Base-by-base conservation (phyloP, 192 early-diverging fungal genomes). In the Coemansia sp. region DNA sequence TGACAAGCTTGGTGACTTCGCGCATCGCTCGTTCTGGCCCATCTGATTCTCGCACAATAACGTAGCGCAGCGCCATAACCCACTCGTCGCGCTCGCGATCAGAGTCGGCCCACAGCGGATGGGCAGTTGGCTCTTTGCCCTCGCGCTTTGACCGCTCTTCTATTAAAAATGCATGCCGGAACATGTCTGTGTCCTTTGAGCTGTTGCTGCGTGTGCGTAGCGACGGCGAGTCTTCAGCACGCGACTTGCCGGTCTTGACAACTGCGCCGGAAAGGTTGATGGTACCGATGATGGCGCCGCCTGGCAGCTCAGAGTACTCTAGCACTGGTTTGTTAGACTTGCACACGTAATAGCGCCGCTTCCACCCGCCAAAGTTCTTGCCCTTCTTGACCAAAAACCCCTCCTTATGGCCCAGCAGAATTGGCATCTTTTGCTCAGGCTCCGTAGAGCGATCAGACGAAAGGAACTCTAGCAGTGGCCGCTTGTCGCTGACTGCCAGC, bases 311-410 rank as follows among this genome's bases (percentile, higher is more conserved):
- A 66, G 85, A 92, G 78, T 94, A 96, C 63, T 93, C 89, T 37
- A 95, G 73, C 1, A 88, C 64, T 0, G 85, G 83, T 17, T 77
- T 74, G 58, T 86, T 83, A 11, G 92, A 72, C 61, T 79, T 79
- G 66, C 76, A 82, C 37, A 87, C 82, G 68, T 93, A 96, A 76
- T 88, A 96, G 54, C 93, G 85, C 34, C 90, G 83, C 70, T 98
- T 98, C 94, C 94, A 96, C 9, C 92, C 94, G 54, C 96, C 94
- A 90, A 98, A 97, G 71, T 89, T 94, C 68, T 95, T 98, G 51
- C 96, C 94, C 76, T 87, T 88, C 68, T 96, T 98, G 49, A 91
- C 89, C 59, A 97, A 73, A 55, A 88, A 92, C 6, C 94, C 94
- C 76, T 94, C 93, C 60, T 91, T 92, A 63, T 81, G 74, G 0